These are phyloP conservation scores for Solanum hybrid DNA, from an alignment of 305 asterid species.

Conservation along the genomic window DNA sequence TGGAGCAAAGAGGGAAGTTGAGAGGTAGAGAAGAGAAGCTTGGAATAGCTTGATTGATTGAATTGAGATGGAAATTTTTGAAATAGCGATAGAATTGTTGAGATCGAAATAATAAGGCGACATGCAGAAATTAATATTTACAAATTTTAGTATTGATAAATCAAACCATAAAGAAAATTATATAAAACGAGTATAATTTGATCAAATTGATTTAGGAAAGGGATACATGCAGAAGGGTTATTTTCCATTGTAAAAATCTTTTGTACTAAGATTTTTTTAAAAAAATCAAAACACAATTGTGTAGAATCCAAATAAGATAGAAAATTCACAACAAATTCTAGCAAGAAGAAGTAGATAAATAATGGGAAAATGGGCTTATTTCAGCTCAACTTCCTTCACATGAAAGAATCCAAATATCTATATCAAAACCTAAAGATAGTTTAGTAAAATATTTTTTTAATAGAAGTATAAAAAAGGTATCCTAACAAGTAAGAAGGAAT, in stretches of 20 bases:
- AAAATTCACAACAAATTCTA: too few species aligned
- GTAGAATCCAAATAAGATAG: background rate
- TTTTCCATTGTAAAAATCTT: background rate
- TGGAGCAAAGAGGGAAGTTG: background rate
- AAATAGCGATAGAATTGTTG: too few species aligned
- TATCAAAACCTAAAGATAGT: background rate
- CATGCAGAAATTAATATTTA: rapidly evolving
- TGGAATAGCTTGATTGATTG: background rate
- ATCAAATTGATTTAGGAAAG: background rate
- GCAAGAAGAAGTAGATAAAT: background rate
- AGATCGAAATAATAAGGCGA: background rate
- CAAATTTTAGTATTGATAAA: background rate
- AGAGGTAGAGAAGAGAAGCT: background rate
- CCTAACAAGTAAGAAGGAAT: background rate
- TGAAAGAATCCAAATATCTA: background rate
- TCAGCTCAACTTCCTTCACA: background rate
- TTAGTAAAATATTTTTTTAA: too few species aligned
- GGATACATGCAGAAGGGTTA: background rate
- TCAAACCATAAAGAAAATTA: background rate
- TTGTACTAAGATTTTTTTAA: background rate
- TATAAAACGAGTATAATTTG: background rate
- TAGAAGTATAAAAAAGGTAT: background rate
- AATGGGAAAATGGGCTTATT: background rate
- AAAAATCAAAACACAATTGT: background rate
- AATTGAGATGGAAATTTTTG: too few species aligned